phyloP scores from a whole-genome alignment of 805 yeast species.

The Nematodospora valgi region DNA sequence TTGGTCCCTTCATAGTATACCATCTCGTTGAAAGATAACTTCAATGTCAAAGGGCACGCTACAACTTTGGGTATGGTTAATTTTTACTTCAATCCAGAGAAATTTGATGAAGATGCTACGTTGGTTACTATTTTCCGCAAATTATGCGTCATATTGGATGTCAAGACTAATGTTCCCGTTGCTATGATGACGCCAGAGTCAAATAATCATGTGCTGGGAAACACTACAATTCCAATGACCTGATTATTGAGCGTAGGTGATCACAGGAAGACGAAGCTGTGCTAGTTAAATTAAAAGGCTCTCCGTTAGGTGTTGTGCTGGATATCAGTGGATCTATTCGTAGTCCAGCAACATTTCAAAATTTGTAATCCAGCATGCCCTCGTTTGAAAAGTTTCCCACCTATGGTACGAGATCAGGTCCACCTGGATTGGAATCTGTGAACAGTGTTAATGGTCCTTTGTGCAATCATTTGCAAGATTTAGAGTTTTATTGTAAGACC shows the following conservation, averaged over 20 bases:
- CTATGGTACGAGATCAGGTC: conserved; percentile 19
- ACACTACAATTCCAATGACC: conserved; percentile 45
- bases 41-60: conserved; percentile 45
- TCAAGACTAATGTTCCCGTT: conserved; percentile 52
- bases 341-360: conserved; percentile 43
- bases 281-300: conserved; percentile 40
- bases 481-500: conserved; percentile 36
- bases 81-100: conserved; percentile 35
- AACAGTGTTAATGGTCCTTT: conserved; percentile 49
- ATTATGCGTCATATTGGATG: conserved; percentile 52
- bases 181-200: conserved; percentile 51
- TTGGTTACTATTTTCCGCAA: conserved; percentile 39
- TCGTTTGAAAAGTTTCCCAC: conserved; percentile 43
- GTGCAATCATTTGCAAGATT: conserved; percentile 32
- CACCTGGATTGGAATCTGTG: conserved; percentile 35
- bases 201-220: conserved; percentile 42
- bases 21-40: conserved; percentile 39
- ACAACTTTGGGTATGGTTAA: conserved; percentile 49
- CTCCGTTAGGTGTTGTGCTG: conserved; percentile 52
- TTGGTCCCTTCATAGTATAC: conserved; percentile 32
- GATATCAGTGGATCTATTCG: conserved; percentile 54
- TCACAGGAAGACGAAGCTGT: conserved; percentile 57
- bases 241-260: conserved; percentile 44
- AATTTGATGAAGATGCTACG: conserved; percentile 27
- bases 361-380: conserved; percentile 43